Percentiles rank a stretch among this genome's conserved stretches.
These are phyloP conservation scores for Zygosaccharomyces pseudobailii DNA, from an alignment of 1,139 yeast species.

Conservation along the genomic window DNA sequence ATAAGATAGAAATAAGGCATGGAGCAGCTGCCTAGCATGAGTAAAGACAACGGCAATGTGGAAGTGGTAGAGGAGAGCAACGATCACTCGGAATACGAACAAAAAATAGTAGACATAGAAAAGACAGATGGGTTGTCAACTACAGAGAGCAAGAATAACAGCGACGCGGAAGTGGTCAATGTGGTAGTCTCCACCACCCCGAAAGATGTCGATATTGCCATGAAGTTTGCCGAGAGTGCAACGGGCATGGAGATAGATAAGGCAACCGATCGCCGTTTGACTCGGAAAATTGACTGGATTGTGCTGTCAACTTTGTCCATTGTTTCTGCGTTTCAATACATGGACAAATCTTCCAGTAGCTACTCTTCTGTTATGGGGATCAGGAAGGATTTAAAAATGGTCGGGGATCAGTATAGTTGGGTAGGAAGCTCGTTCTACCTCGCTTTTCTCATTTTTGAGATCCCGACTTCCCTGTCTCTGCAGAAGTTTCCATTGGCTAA, in stretches of 20 bases:
- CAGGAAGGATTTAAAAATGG: slow-evolving; percentile 42
- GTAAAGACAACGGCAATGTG: too few relatives aligned
- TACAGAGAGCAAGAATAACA: too few relatives aligned
- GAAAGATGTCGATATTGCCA: slow-evolving; percentile 7
- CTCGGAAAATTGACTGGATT: slow-evolving; percentile 1
- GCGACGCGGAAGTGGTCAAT: too few relatives aligned
- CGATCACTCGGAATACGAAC: too few relatives aligned
- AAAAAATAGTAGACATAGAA: too few relatives aligned
- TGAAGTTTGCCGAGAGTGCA: slow-evolving; percentile 4
- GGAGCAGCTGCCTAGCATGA: too few relatives aligned
- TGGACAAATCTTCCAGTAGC: slow-evolving; percentile 56
- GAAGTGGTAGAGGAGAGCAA: too few relatives aligned
- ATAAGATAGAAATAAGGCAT: too few relatives aligned
- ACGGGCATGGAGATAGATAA: slow-evolving; percentile 5
- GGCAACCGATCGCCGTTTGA: background rate
- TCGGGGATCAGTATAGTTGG: slow-evolving; percentile 47
- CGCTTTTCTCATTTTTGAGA: slow-evolving; percentile 44
- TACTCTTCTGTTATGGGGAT: slow-evolving; percentile 54
- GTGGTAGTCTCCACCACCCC: too few relatives aligned
- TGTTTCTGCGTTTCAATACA: slow-evolving; percentile 15
- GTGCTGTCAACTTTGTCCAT: slow-evolving; percentile 2
- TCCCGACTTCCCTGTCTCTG: slow-evolving; percentile 39
- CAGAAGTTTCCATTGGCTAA: slow-evolving; percentile 35
- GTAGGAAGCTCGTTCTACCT: slow-evolving; percentile 48
- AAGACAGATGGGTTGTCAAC: too few relatives aligned